Conservation (phyloP, 164 flowering plant species). For the Amborella trichopoda region DNA sequence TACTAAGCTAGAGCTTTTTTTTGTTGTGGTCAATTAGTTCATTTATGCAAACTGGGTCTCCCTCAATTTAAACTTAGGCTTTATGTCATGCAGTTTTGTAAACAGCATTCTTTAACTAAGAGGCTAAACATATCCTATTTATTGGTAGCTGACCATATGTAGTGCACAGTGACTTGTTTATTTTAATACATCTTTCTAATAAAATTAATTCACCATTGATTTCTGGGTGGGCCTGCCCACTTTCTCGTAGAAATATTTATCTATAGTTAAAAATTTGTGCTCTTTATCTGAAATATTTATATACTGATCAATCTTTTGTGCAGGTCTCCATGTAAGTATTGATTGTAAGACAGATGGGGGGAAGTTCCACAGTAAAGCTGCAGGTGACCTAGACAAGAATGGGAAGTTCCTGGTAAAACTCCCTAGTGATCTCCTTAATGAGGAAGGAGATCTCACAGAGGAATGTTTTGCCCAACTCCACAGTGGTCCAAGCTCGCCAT, state of each 20-base stretch:
- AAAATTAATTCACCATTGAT: no score
- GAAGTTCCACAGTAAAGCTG: constrained; percentile 31
- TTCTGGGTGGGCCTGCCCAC: background rate
- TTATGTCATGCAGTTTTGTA: background rate
- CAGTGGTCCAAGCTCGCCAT: constrained; percentile 42
- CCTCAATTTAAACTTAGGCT: background rate
- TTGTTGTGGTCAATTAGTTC: background rate
- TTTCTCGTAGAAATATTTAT: background rate
- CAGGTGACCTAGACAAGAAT: constrained; percentile 40
- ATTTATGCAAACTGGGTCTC: background rate
- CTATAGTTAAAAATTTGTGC: no score
- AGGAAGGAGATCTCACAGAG: constrained; percentile 35
- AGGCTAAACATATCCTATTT: background rate
- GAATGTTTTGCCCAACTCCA: constrained; percentile 74
- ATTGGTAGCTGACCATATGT: background rate
- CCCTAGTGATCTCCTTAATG: constrained; percentile 28
- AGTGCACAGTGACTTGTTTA: background rate
- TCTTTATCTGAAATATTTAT: no score
- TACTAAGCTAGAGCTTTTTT: background rate
- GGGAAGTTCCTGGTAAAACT: constrained; percentile 61
- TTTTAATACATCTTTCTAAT: no score
- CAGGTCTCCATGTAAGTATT: constrained; percentile 54
- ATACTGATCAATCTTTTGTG: background rate
- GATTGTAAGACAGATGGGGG: constrained; percentile 52
- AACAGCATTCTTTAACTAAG: background rate